Conservation (phyloP, 148 eudicot species). For the Rhododendron simsii region DNA sequence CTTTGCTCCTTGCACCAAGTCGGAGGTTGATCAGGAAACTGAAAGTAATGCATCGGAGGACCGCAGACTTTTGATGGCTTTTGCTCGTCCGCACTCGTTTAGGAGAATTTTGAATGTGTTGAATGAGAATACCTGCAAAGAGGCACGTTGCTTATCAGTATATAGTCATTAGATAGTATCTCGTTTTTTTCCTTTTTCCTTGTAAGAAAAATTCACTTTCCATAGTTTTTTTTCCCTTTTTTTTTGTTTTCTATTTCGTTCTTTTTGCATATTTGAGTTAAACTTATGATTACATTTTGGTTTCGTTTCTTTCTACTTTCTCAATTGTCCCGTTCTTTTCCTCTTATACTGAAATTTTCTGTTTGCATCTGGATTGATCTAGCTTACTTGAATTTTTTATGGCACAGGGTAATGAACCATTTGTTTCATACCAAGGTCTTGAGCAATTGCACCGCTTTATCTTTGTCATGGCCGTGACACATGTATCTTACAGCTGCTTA, state of each 20-base stretch:
- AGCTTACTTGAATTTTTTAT: constrained; percentile 10
- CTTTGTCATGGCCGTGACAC: constrained; percentile 98
- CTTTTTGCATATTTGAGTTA: not conserved
- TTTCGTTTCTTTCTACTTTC: not conserved
- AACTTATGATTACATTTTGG: not conserved
- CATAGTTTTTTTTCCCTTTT: not conserved
- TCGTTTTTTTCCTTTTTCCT: not conserved
- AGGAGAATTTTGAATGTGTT: constrained; percentile 58
- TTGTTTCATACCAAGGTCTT: constrained; percentile 92
- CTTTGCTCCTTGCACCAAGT: constrained; percentile 80
- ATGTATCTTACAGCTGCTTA: constrained; percentile 93
- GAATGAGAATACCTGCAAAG: constrained; percentile 61
- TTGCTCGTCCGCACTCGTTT: constrained; percentile 25
- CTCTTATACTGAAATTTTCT: not conserved
- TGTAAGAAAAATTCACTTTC: not conserved
- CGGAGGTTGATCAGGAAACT: constrained; percentile 43
- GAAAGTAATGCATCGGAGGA: constrained; percentile 35
- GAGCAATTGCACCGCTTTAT: constrained; percentile 98
- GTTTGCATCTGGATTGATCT: not conserved
- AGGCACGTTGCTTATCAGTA: constrained; percentile 46
- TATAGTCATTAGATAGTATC: not conserved
- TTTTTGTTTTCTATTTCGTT: not conserved
- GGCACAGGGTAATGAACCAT: constrained; percentile 77
- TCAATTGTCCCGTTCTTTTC: not conserved
- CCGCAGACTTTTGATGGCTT: constrained; percentile 59